Percentiles rank a stretch among this genome's conserved stretches.
These are phyloP conservation scores for Atkinsonella hypoxylon DNA, from an alignment of 2,329 filamentous ascomycete genomes.

Conservation along the genomic window DNA sequence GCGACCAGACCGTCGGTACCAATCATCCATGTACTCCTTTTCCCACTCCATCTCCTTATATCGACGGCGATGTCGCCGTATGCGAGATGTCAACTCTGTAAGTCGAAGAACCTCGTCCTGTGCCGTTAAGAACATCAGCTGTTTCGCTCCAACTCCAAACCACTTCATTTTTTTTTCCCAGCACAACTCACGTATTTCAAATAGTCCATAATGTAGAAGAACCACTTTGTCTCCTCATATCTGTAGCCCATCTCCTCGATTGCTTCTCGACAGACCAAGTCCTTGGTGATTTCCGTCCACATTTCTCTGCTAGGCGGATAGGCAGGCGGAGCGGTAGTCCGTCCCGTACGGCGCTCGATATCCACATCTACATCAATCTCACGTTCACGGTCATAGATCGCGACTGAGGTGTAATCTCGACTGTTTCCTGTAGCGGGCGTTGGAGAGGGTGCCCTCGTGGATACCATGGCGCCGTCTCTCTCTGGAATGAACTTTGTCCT, in stretches of 20 bases:
- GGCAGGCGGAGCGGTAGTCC: conserved; percentile 21
- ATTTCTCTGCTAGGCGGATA: conserved; percentile 48
- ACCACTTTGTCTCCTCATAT: conserved; percentile 79
- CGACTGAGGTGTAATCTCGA: conserved; percentile 31
- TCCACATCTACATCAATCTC: conserved; percentile 44
- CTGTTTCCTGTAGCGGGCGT: conserved; percentile 12
- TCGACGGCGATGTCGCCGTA: conserved; percentile 50
- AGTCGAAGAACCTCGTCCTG: conserved; percentile 81
- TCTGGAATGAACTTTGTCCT: conserved; percentile 64
- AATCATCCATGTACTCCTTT: conserved; percentile 40
- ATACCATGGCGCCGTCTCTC: conserved; percentile 34
- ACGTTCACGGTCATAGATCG: conserved; percentile 33
- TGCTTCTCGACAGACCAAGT: conserved; percentile 75
- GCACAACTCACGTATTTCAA: conserved; percentile 61
- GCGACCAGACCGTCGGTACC: conserved; percentile 30
- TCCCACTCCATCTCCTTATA: conserved; percentile 47
- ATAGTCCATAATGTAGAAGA: conserved; percentile 90
- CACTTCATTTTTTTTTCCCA: no score
- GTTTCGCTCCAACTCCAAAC: not conserved
- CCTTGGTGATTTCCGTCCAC: conserved; percentile 97
- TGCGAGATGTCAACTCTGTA: conserved; percentile 71
- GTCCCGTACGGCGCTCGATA: conserved; percentile 35
- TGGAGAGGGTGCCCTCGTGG: conserved; percentile 16
- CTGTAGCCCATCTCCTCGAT: conserved; percentile 76
- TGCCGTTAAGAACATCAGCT: not conserved